Evolutionary conservation across 1,139 yeast genomes (phyloP).

Genomic region (Candida sojae): DNA sequence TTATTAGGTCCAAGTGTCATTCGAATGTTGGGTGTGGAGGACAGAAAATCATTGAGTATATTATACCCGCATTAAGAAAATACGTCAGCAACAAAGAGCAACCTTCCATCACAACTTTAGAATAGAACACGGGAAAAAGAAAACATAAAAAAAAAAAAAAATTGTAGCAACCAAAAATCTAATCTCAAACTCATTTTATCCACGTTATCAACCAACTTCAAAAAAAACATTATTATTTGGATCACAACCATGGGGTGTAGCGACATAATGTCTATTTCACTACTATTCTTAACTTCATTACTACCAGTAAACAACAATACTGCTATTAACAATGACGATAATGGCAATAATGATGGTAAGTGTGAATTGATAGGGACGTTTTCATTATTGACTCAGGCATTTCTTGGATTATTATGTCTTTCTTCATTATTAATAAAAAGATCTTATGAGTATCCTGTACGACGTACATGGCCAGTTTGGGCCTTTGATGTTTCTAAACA

Average conservation of each 20-base stretch:
- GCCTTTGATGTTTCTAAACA: slow-evolving; percentile 88
- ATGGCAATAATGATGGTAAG: slow-evolving; percentile 23
- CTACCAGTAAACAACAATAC: neutral
- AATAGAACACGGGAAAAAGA: neutral
- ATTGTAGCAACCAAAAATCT: neutral
- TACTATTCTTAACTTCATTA: slow-evolving; percentile 5
- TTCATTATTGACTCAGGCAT: slow-evolving; percentile 62
- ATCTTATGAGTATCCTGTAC: slow-evolving; percentile 70
- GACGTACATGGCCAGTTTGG: slow-evolving; percentile 91
- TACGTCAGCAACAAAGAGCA: too few relatives aligned
- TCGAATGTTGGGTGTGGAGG: too few relatives aligned
- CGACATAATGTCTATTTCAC: slow-evolving; percentile 9
- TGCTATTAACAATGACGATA: neutral
- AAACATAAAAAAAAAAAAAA: neutral
- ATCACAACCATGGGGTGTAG: slow-evolving; percentile 5
- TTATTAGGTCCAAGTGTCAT: too few relatives aligned
- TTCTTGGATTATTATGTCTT: slow-evolving; percentile 74
- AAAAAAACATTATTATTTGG: neutral
- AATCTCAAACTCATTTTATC: neutral
- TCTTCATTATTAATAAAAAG: slow-evolving; percentile 76
- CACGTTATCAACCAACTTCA: neutral
- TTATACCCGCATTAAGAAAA: neutral
- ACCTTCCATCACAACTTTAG: neutral
- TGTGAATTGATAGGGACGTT: slow-evolving; percentile 77
- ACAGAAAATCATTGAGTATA: too few relatives aligned